These are phyloP conservation scores for Penicillium coffeae DNA, from an alignment of 495 filamentous ascomycete genomes.

Conservation along the genomic window DNA sequence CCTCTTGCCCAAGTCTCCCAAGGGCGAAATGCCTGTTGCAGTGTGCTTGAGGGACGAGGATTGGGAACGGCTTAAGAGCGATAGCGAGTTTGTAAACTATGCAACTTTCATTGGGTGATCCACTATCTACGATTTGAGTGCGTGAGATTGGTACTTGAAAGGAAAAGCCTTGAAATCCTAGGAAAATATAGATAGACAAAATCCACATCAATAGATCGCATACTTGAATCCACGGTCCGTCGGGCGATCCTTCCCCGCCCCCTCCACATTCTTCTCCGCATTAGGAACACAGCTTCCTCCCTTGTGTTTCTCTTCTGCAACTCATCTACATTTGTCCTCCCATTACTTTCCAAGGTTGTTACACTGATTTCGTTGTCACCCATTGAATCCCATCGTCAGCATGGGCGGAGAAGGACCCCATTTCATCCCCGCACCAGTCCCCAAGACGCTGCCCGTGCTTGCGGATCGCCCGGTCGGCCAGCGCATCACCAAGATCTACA, in stretches of 20 bases:
- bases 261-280: slow-evolving; percentile 22
- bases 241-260: slow-evolving; percentile 1
- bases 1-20: slow-evolving; percentile 37
- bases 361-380: background rate
- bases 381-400: slow-evolving; percentile 7
- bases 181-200: too few relatives aligned
- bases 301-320: background rate
- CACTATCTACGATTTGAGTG: too few relatives aligned
- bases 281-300: slow-evolving; percentile 10
- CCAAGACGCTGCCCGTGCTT: slow-evolving; percentile 52
- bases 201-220: background rate
- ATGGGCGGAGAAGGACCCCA: slow-evolving; percentile 49
- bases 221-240: background rate
- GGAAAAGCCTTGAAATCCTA: too few relatives aligned
- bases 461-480: slow-evolving; percentile 67
- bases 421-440: slow-evolving; percentile 29
- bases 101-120: slow-evolving; percentile 32
- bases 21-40: slow-evolving; percentile 37
- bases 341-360: slow-evolving; percentile 12
- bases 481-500: slow-evolving; percentile 84
- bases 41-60: slow-evolving; percentile 47
- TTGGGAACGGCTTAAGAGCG: slow-evolving; percentile 30
- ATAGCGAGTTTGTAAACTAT: slow-evolving; percentile 36
- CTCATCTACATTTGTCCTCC: slow-evolving; percentile 6
- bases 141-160: too few relatives aligned